Evolutionary conservation across 768 basidiomycete species (phyloP).

Genomic region (Naganishia kalamii): DNA sequence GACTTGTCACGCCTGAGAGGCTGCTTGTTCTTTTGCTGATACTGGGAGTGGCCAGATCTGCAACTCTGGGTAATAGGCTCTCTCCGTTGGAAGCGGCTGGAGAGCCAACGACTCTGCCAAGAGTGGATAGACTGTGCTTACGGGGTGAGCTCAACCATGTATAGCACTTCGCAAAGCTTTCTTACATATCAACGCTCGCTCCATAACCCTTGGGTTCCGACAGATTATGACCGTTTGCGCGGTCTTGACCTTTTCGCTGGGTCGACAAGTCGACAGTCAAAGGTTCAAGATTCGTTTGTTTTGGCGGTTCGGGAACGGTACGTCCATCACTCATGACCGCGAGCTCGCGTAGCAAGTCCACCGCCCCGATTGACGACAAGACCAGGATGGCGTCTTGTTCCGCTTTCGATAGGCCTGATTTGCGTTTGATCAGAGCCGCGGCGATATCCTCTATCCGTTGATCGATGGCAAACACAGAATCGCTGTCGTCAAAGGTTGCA

Average conservation of each 20-base stretch:
- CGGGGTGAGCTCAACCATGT: not conserved
- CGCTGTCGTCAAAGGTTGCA: not conserved
- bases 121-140: not conserved
- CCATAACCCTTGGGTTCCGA: too few species aligned
- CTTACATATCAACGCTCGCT: too few species aligned
- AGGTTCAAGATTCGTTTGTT: not conserved
- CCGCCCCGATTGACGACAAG: not conserved
- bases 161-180: too few species aligned
- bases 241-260: not conserved
- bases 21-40: constrained; percentile 9
- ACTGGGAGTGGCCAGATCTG: not conserved
- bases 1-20: not conserved
- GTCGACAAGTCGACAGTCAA: too few species aligned
- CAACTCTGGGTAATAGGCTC: not conserved
- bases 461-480: not conserved
- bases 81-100: not conserved
- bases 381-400: not conserved
- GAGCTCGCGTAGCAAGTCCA: not conserved
- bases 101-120: not conserved
- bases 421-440: not conserved
- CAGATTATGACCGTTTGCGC: too few species aligned
- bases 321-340: not conserved
- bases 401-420: not conserved
- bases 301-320: not conserved
- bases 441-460: constrained; percentile 9